Base-by-base conservation (phyloP, 2,329 filamentous ascomycete species). In the Calonectria pseudoreteaudii region DNA sequence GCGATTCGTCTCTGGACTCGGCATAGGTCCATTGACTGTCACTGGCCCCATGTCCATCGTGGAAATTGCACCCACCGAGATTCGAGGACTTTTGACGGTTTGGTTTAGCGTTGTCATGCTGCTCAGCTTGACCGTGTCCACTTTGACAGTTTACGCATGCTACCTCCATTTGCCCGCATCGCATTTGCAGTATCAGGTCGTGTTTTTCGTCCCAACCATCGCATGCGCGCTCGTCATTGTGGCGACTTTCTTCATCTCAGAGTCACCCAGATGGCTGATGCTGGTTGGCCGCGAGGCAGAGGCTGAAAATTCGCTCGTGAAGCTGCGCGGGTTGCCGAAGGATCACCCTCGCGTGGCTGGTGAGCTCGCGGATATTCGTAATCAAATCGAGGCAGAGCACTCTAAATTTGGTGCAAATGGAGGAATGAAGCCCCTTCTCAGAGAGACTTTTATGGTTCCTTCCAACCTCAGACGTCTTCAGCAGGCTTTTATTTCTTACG, bases 381-480 rank as follows among this genome's bases (percentile, higher is more conserved):
- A 75, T 1, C 79, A 78, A 8, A 80, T 84, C 49, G 44, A 71
- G 18, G 44, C 38, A 2, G 38, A 68, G 71, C 66, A 74, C 47
- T 52, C 68, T 49, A 66, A 74, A 13, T 69, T 74, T 68, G 72
- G 65, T 49, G 76, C 66, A 41, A 53, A 72, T 9, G 71, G 65
- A 0, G 75, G 75, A 6, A 71, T 79, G 9, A 56, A 80, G 41
- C 78, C 79, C 16, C 72, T 83, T 3, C 58, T 83, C 4, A 82
- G 81, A n/a, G 86, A 87, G 68, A 84, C 82, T 0, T 86, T 87
- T 23, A 70, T 81, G 1, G 82, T 84, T 0, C 74, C 81, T 0
- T 76, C 84, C 18, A 87, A 87, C 66, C 81, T 86, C 4, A 84
- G 85, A 23, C 83, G 86, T 4, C 79, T 85, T 18, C 84, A 85